Conservation (phyloP, 108 stramenopile species). For the Cyclostephanos tholiformis region DNA sequence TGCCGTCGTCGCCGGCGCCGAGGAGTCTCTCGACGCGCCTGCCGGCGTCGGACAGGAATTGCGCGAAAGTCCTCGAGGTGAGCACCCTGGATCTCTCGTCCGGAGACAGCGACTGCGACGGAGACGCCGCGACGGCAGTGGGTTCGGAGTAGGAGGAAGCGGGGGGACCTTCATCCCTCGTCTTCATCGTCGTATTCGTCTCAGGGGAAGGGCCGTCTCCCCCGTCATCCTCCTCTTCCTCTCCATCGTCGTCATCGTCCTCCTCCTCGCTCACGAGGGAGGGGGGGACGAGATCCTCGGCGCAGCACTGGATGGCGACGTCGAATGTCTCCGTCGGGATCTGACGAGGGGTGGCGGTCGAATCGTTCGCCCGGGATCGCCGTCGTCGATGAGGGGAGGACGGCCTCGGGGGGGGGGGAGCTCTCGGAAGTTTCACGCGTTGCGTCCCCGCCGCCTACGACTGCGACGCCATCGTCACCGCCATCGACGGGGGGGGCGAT, state of each 20-base stretch:
- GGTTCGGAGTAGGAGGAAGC: conserved; percentile 3
- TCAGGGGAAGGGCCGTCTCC: not conserved
- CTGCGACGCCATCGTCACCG: conserved; percentile 3
- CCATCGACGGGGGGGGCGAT: conserved; percentile 4
- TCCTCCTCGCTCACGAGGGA: conserved; percentile 55
- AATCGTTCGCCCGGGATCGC: not conserved
- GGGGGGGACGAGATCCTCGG: conserved; percentile 69
- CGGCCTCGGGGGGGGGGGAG: not conserved
- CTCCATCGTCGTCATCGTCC: not conserved
- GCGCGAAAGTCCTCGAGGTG: conserved; percentile 59
- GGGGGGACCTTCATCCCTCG: conserved; percentile 8
- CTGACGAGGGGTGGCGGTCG: not conserved
- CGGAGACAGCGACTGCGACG: conserved; percentile 12
- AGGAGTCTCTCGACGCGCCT: conserved; percentile 85
- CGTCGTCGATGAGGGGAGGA: not conserved
- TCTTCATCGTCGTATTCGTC: conserved; percentile 25
- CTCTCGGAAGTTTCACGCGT: not conserved
- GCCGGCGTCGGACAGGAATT: conserved; percentile 76
- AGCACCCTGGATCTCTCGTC: conserved; percentile 69
- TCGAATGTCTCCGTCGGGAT: conserved; percentile 66
- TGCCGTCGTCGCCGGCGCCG: conserved; percentile 54
- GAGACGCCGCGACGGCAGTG: conserved; percentile 7
- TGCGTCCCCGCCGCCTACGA: not conserved
- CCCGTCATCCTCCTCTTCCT: conserved; percentile 49
- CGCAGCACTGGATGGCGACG: conserved; percentile 75